Base-by-base conservation (phyloP, 768 basidiomycete genomes). In the Sistotremastrum niveocremeum region DNA sequence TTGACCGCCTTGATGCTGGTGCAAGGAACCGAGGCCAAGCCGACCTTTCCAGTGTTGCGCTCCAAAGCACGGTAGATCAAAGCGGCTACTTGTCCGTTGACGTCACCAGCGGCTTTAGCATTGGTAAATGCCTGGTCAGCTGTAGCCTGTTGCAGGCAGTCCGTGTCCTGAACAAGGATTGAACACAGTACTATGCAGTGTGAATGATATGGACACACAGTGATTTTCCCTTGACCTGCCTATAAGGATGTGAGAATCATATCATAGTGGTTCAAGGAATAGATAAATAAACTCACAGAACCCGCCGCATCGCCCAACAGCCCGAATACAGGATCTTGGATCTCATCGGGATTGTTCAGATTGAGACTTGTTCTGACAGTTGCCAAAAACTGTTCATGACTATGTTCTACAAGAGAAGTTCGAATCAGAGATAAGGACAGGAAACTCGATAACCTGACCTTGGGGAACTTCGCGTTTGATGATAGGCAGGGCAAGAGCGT, bases 41-140 rank as follows among this genome's bases (percentile, higher is more conserved):
- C 76, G 46, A 79, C 72, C 36, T 57, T 49, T 4, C 70, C 75
- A 12, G 78, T 73, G 61, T 82, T 84, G 12, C 79, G 69, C 64
- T 82, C 80, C 32, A 84, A 59, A 5, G 79, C 77, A 43, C 77
- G 70, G 63, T 64, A 82, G 50, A 76, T 73, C 52, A 84, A 57
- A 4, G 80, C 79, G 48, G 65, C 67, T 31, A 74, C 70, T 65
- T 69, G 67, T 31, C 76, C 77, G 29, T 69, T 60, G 39, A 79
- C 62, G 55, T 80, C 71, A 10, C 70, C 69, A 3, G 68, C 70
- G 8, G 75, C 73, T 58, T 82, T 82, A 38, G 79, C 79, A 56
- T 82, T 82, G 34, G 78, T 78, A 65, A 82, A 84, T 0, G 80
- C 80, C 55, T 75, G 77, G 54, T 81, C 77, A 40, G 77, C 77